A percentile compares a stretch with the other conserved stretches of the same genome.
phyloP scores from a whole-genome alignment of 192 early-diverging fungal species.

The Geranomyces michiganensis region DNA sequence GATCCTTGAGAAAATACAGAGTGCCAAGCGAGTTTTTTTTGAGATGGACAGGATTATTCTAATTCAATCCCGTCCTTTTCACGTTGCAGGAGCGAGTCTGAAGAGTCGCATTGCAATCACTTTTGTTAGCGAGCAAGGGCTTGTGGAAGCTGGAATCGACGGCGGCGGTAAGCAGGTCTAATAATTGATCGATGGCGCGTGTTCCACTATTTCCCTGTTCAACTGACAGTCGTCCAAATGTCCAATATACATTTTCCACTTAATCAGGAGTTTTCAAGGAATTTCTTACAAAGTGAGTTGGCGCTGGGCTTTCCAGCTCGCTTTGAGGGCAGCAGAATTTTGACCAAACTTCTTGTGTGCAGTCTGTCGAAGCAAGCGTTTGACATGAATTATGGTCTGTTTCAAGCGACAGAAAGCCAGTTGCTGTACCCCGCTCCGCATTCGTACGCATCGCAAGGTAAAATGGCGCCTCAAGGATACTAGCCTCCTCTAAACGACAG shows the following conservation, averaged over 20 bases:
- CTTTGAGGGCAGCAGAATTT: too few species aligned
- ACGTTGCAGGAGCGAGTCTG: conserved; percentile 54
- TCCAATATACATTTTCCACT: too few species aligned
- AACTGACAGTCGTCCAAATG: too few species aligned
- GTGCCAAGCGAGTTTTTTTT: background rate
- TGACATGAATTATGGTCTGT: conserved; percentile 47
- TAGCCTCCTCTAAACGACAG: conserved; percentile 23
- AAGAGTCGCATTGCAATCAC: conserved; percentile 81
- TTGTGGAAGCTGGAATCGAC: conserved; percentile 91
- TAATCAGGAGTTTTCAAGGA: conserved; percentile 96
- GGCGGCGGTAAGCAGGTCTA: conserved; percentile 68
- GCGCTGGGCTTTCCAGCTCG: too few species aligned
- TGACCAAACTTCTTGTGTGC: too few species aligned
- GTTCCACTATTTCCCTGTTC: too few species aligned
- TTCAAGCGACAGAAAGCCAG: conserved; percentile 44
- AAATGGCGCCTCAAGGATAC: too few species aligned
- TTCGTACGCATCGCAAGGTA: conserved; percentile 29
- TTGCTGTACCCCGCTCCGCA: conserved; percentile 49
- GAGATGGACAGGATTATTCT: too few species aligned
- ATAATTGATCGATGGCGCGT: too few species aligned
- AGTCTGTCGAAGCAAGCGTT: conserved; percentile 55
- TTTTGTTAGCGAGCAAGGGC: conserved; percentile 83
- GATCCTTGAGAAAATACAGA: too few species aligned
- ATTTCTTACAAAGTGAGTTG: conserved; percentile 76
- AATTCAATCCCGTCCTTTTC: background rate